Evolutionary conservation across 495 filamentous ascomycete genomes (phyloP).

Genomic region (Trichocladium uniseriatum): DNA sequence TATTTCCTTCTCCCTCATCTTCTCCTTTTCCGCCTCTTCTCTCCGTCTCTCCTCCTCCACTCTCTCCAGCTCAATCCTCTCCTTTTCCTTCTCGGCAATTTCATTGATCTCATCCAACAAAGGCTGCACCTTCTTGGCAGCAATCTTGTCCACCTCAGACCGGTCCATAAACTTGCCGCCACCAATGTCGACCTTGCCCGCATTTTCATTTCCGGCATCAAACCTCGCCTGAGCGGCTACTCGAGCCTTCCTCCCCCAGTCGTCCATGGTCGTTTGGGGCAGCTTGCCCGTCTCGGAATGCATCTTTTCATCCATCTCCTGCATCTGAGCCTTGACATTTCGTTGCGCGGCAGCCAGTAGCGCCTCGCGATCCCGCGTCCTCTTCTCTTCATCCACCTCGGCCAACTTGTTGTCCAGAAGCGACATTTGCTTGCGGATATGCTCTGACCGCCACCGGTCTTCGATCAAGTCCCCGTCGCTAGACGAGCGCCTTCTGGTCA

Average conservation of each 20-base stretch:
- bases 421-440: slow-evolving; percentile 74
- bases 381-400: slow-evolving; percentile 64
- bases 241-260: slow-evolving; percentile 71
- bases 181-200: slow-evolving; percentile 69
- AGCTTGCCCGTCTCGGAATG: slow-evolving; percentile 68
- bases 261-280: slow-evolving; percentile 55
- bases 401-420: slow-evolving; percentile 58
- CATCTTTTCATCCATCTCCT: slow-evolving; percentile 69
- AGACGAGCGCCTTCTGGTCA: slow-evolving; percentile 54
- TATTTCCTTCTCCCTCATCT: slow-evolving; percentile 37
- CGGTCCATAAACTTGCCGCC: slow-evolving; percentile 70
- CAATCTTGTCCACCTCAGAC: slow-evolving; percentile 71
- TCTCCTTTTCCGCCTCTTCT: slow-evolving; percentile 36
- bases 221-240: slow-evolving; percentile 56
- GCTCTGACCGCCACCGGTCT: slow-evolving; percentile 57
- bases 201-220: slow-evolving; percentile 37
- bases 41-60: slow-evolving; percentile 40
- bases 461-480: slow-evolving; percentile 56
- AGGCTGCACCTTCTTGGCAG: slow-evolving; percentile 71
- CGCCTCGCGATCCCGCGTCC: slow-evolving; percentile 59
- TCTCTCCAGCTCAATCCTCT: slow-evolving; percentile 46
- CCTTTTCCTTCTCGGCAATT: slow-evolving; percentile 56
- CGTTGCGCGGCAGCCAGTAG: slow-evolving; percentile 72
- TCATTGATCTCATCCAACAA: slow-evolving; percentile 83
- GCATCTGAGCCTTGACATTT: slow-evolving; percentile 70